Percentiles rank a stretch among this genome's conserved stretches.
These are phyloP conservation scores for Kodamaea sp. DNA, from an alignment of 1,139 yeast genomes.

Conservation along the genomic window DNA sequence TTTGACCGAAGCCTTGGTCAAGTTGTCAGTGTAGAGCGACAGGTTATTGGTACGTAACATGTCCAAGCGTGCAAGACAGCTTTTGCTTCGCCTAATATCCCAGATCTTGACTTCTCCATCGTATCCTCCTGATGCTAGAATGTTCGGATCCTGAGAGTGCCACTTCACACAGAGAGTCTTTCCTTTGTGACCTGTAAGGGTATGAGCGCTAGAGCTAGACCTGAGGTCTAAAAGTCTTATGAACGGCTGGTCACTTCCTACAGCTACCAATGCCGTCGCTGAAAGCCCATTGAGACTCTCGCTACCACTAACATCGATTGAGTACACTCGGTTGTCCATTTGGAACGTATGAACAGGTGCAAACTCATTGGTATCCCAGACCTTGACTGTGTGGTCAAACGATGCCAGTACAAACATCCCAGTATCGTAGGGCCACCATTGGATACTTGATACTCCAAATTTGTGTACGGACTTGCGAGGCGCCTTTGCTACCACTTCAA, in stretches of 20 bases:
- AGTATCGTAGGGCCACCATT: constrained; percentile 90
- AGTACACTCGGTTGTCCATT: constrained; percentile 50
- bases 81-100: constrained; percentile 73
- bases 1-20: constrained; percentile 41
- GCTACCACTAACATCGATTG: constrained; percentile 49
- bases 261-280: constrained; percentile 61
- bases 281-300: constrained; percentile 19
- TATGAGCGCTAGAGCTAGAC: constrained; percentile 70
- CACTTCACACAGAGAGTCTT: constrained; percentile 68
- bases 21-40: constrained; percentile 22
- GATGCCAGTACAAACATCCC: constrained; percentile 86
- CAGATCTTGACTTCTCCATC: constrained; percentile 70
- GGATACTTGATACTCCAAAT: constrained; percentile 71
- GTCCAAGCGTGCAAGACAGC: constrained; percentile 65
- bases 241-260: constrained; percentile 70
- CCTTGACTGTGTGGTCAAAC: constrained; percentile 72
- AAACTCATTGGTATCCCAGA: constrained; percentile 78
- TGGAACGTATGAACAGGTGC: constrained; percentile 67
- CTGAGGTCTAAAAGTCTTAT: constrained; percentile 72
- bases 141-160: constrained; percentile 66
- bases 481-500: constrained; percentile 38
- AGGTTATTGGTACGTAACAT: constrained; percentile 38
- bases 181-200: constrained; percentile 64
- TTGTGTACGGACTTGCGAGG: constrained; percentile 60
- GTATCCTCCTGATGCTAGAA: constrained; percentile 74